Evolutionary conservation across 2,329 filamentous ascomycete genomes (phyloP), one percentile per base, ranked within the genome.

Genomic region (Clarireedia homoeocarpa): DNA sequence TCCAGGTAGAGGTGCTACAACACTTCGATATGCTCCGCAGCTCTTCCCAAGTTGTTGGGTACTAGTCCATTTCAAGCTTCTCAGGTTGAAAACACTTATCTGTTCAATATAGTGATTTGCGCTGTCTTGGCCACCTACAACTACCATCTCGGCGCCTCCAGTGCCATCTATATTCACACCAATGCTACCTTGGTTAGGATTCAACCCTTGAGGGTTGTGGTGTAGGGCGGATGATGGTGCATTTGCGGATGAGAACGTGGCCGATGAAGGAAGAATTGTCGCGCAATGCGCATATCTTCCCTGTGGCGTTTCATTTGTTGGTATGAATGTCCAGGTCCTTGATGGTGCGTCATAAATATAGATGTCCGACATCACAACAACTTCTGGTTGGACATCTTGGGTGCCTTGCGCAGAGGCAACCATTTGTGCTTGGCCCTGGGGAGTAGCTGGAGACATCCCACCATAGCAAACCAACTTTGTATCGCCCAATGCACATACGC

Each of bases 81-180:
- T 83, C 26, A 99, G 77, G 67, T 99, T 99, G 77, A 99, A 99
- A 2, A 99, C 90, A 69, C 91, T 97, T 61, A 99, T 95, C 72
- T 99, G 91, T 71, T 99, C 92, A 63, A 99, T 99, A 69, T 99
- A 99, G 70, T 96, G 91, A 70, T 99, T 99, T n/a, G 87, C 86
- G 53, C 89, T 94, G 68, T 99, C 94, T 71, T 99, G 94, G 0
- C 94, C 94, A 58, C 94, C 94, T 6, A 97, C 91, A 14, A 99
- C 86, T 5, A 99, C 82, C 92, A 99, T 96, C 71, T 99, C 92
- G 1, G 94, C 90, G 34, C 94, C 94, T 15, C 94, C 94, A 20
- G 84, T 83, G 0, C 94, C 92, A 70, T 99, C 91, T 58, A 97
- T 84, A 60, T 88, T 87, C 57, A 96, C 86, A 2, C 92, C 92